Evolutionary conservation across 257 asterid species (phyloP).

Genomic region (Ilex asprella): DNA sequence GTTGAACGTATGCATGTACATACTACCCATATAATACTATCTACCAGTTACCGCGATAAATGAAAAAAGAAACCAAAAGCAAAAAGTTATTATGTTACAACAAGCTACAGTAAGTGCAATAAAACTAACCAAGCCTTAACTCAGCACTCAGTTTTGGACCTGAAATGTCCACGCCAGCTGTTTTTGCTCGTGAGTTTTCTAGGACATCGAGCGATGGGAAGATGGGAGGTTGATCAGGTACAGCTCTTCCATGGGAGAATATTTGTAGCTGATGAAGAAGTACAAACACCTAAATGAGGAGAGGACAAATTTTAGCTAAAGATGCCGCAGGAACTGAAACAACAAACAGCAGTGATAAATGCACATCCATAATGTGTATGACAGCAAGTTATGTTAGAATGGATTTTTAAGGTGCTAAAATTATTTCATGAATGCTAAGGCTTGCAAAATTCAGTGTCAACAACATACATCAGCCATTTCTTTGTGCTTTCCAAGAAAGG

Average conservation of each 20-base stretch:
- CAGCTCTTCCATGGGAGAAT: slow-evolving; percentile 63
- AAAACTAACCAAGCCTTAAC: slow-evolving; percentile 61
- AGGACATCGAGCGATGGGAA: slow-evolving; percentile 40
- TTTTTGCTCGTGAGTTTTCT: slow-evolving; percentile 62
- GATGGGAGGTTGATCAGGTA: slow-evolving; percentile 85
- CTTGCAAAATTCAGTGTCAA: neutral
- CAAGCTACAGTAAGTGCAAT: neutral
- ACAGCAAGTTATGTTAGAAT: neutral
- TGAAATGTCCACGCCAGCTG: slow-evolving; percentile 52
- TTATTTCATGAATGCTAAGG: neutral
- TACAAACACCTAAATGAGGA: slow-evolving; percentile 49
- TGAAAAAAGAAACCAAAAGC: no score
- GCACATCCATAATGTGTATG: slow-evolving; percentile 5
- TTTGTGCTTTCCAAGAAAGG: neutral
- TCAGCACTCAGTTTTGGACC: slow-evolving; percentile 68
- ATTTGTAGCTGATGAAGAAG: slow-evolving; percentile 79
- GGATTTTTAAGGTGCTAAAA: neutral
- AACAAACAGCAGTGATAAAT: slow-evolving; percentile 9
- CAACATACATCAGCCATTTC: neutral
- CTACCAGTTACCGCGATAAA: no score
- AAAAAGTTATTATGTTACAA: no score
- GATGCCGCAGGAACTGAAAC: slow-evolving; percentile 3
- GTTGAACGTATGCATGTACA: no score
- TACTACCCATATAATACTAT: no score
- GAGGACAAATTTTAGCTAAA: slow-evolving; percentile 17